A percentile compares a stretch with the other conserved stretches of the same genome.
Conservation (phyloP, 2,329 filamentous ascomycete genomes). For the Epicoccum sorghinum region DNA sequence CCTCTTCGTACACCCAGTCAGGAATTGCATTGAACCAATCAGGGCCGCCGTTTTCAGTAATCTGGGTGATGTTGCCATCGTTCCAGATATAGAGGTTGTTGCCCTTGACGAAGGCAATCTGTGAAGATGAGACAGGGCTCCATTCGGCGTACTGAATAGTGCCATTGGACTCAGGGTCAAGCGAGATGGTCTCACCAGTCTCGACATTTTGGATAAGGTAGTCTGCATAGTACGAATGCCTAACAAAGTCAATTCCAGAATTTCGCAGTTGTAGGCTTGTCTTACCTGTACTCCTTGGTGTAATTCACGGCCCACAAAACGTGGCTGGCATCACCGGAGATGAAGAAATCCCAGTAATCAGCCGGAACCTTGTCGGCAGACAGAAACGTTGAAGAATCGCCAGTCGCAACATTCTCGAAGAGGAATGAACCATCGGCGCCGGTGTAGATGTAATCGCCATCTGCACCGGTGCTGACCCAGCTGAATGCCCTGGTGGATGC, state of each 20-base stretch:
- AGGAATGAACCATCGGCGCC: constrained; percentile 60
- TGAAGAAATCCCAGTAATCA: constrained; percentile 64
- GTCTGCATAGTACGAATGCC: constrained; percentile 70
- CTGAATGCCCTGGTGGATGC: constrained; percentile 57
- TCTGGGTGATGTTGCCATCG: constrained; percentile 60
- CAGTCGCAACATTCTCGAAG: constrained; percentile 67
- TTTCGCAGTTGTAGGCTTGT: background rate
- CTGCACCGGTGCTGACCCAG: constrained; percentile 65
- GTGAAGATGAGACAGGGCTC: constrained; percentile 60
- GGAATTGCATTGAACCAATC: constrained; percentile 68
- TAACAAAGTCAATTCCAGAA: constrained; percentile 26
- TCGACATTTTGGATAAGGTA: constrained; percentile 68
- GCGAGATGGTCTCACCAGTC: constrained; percentile 60
- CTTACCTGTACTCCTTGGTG: constrained; percentile 65
- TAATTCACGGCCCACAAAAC: constrained; percentile 69
- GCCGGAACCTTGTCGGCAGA: constrained; percentile 63
- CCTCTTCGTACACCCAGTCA: constrained; percentile 69
- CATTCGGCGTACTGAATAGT: constrained; percentile 72
- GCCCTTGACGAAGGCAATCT: constrained; percentile 70
- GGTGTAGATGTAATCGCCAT: constrained; percentile 66
- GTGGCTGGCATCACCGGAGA: constrained; percentile 64
- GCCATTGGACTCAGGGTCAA: constrained; percentile 65
- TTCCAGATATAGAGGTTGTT: constrained; percentile 69
- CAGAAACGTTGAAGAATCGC: constrained; percentile 63
- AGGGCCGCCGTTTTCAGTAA: constrained; percentile 65